These are phyloP conservation scores for Epichloe brachyelytri DNA, from an alignment of 2,329 filamentous ascomycete genomes.

Conservation along the genomic window DNA sequence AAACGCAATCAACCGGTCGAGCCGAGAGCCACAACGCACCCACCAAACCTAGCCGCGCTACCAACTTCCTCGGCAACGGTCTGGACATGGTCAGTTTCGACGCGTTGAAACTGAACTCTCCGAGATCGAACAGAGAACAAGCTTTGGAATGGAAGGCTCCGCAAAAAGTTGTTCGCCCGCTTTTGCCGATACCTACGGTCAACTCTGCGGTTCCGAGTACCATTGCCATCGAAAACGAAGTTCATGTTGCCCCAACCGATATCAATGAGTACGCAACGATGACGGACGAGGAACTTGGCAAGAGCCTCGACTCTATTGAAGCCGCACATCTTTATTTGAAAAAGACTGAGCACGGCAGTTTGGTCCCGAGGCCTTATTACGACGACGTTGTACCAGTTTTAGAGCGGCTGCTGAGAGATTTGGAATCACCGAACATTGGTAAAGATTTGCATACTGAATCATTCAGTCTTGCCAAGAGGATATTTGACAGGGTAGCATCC, in stretches of 20 bases:
- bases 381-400: conserved; percentile 5
- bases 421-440: not conserved
- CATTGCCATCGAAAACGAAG: not conserved
- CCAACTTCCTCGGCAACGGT: not conserved
- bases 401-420: conserved; percentile 4
- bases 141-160: conserved; percentile 1
- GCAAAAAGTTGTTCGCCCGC: not conserved
- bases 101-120: not conserved
- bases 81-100: conserved; percentile 4
- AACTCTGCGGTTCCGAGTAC: not conserved
- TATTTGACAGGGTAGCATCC: conserved; percentile 10
- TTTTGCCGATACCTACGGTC: not conserved
- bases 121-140: not conserved
- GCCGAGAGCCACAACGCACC: not conserved
- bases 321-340: conserved; percentile 1
- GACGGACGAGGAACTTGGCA: not conserved
- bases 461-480: conserved; percentile 6
- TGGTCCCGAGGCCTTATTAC: conserved; percentile 1
- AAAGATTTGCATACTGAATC: not conserved
- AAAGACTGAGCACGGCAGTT: not conserved
- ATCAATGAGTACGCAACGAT: not conserved
- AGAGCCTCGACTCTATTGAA: not conserved
- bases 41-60: not conserved
- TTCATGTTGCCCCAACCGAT: not conserved
- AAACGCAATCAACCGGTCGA: not conserved